phyloP scores from a whole-genome alignment of 345 rosid genomes.

The Rhodomyrtus tomentosa region DNA sequence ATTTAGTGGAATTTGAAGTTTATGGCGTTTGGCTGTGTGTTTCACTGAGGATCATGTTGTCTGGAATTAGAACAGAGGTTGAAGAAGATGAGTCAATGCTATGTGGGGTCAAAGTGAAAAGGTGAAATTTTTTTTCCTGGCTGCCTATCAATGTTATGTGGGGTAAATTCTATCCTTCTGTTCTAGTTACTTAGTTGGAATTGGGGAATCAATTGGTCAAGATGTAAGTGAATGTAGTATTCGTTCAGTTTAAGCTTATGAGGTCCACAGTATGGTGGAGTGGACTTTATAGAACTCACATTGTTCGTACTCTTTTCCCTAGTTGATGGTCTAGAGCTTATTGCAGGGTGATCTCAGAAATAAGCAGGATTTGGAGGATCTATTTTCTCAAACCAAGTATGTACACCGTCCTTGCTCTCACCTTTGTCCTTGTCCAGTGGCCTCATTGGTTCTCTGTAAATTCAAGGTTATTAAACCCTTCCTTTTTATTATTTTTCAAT shows the following conservation, averaged over 20 bases:
- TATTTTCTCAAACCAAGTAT: constrained; percentile 59
- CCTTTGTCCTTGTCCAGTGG: neutral
- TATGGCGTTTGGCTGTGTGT: neutral
- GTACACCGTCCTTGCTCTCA: neutral
- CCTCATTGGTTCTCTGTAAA: neutral
- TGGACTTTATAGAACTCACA: neutral
- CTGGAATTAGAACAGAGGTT: neutral
- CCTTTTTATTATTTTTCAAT: neutral
- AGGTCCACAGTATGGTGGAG: neutral
- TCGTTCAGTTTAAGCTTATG: neutral
- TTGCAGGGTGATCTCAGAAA: constrained; percentile 88
- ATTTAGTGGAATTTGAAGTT: neutral
- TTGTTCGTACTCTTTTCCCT: neutral
- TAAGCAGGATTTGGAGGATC: constrained; percentile 72
- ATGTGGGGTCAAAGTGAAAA: neutral
- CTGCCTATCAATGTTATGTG: neutral
- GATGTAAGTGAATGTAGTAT: neutral
- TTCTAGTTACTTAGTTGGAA: neutral
- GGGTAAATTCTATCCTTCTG: neutral
- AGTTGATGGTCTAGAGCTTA: neutral
- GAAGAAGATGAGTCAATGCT: neutral
- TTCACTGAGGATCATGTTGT: neutral
- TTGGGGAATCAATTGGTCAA: neutral
- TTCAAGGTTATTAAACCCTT: neutral
- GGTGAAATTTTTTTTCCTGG: neutral